Evolutionary conservation across 441 rosid species (phyloP).

Genomic region (Lepidium campestre): DNA sequence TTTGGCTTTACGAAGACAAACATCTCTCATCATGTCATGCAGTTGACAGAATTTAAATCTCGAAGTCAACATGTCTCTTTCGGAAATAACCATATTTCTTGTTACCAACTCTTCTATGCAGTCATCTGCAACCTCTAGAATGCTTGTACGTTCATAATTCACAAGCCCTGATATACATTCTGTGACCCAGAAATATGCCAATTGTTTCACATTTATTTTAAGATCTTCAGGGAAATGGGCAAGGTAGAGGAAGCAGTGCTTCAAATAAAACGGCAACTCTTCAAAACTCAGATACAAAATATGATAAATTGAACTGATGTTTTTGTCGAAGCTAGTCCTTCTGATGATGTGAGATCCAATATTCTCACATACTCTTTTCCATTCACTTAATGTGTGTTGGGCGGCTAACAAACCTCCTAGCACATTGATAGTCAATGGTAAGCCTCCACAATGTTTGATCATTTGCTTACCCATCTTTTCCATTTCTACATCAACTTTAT

Average conservation of each 20-base stretch:
- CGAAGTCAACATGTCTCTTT: background rate
- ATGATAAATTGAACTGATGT: background rate
- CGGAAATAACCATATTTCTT: slow-evolving; percentile 23
- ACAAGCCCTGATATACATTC: background rate
- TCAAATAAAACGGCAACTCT: slow-evolving; percentile 24
- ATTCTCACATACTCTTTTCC: slow-evolving; percentile 1
- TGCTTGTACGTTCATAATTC: background rate
- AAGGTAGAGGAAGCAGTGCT: slow-evolving; percentile 29
- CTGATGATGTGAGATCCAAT: background rate
- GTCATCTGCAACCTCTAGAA: slow-evolving; percentile 20
- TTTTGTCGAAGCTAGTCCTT: background rate
- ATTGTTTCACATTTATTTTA: background rate
- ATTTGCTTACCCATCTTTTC: background rate
- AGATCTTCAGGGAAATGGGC: slow-evolving; percentile 26
- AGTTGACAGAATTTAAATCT: slow-evolving; percentile 6
- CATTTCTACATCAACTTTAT: background rate
- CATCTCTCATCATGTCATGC: slow-evolving; percentile 31
- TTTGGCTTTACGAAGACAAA: slow-evolving; percentile 17
- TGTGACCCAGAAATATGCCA: slow-evolving; percentile 21
- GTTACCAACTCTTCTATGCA: slow-evolving; percentile 10
- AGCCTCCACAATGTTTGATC: slow-evolving; percentile 9
- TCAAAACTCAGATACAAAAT: slow-evolving; percentile 9
- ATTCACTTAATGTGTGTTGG: background rate
- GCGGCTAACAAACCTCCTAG: slow-evolving; percentile 1
- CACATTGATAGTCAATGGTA: slow-evolving; percentile 11